Evolutionary conservation across 2,329 filamentous ascomycete genomes (phyloP), one percentile per base, ranked within the genome.

Genomic region (Phialocephala sp.): DNA sequence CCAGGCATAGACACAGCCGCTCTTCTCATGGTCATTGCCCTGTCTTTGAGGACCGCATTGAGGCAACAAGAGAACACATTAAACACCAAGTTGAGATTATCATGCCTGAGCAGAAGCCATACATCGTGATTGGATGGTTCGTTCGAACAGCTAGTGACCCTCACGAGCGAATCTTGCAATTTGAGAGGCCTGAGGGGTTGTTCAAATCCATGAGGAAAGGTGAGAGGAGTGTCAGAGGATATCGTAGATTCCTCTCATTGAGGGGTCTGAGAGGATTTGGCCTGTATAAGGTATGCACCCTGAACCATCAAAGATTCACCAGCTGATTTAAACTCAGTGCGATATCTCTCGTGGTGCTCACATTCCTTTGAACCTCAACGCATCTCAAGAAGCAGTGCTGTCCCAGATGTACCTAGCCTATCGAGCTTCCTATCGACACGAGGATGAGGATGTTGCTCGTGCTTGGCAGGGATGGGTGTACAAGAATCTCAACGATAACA

Each of bases 101-200:
- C 27, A 69, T 72, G 67, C 69, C 67, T 14, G 59, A 60, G 24
- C 56, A 52, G 8, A 66, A 32, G n/a, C 63, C 67, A 4, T 72
- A 71, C 35, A 63, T 71, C 27, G 69, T 71, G 12, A 66, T 72
- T 22, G 68, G 70, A 18, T 72, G 69, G 69, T 72, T 72, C 57
- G 47, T 55, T 4, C 59, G 56, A n/a, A 58, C 64, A 14, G 59
- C 66, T 4, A 62, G 58, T 22, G 69, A 72, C 56, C 70, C 69
- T 1, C 52, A 68, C 15, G 70, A 72, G 43, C 52, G 65, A 2
- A 69, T 67, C 9, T 20, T 69, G 27, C 66, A 71, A 22, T 71
- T 68, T 24, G 60, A 69, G 0, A 41, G 60, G 2, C 63, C 66
- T 12, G 62, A 62, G n/a, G 35, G 65, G 6, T 45, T 72, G 1